phyloP scores from a whole-genome alignment of 2,329 filamentous ascomycete species.

The Elsinoe perseae region DNA sequence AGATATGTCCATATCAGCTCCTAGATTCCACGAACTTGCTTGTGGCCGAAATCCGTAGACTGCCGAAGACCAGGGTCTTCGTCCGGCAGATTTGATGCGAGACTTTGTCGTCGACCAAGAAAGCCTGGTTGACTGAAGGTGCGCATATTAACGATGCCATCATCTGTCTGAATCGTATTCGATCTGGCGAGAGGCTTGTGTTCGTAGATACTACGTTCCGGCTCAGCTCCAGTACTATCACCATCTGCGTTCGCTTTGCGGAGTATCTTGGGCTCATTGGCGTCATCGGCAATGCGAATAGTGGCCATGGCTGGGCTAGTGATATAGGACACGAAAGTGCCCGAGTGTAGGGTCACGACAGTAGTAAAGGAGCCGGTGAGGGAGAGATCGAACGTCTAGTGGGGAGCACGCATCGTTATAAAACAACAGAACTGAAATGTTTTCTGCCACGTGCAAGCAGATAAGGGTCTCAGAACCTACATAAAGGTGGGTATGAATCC shows the following conservation, averaged over 20 bases:
- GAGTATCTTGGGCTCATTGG: neutral
- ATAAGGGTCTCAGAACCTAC: neutral
- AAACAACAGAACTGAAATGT: neutral
- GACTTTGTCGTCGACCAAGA: neutral
- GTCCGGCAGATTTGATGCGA: neutral
- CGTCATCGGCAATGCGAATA: conserved; percentile 9
- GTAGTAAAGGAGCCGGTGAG: neutral
- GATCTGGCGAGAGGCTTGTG: neutral
- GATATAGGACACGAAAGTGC: neutral
- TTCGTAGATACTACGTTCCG: conserved; percentile 8
- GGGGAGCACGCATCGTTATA: too few species aligned
- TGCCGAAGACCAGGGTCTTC: conserved; percentile 24
- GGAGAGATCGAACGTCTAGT: neutral
- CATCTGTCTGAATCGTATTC: neutral
- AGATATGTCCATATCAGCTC: neutral
- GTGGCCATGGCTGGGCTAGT: neutral
- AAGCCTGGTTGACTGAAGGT: neutral
- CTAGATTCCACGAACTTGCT: conserved; percentile 15
- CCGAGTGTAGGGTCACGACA: neutral
- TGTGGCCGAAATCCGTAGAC: conserved; percentile 24
- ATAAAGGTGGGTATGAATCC: neutral
- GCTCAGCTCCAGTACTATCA: neutral
- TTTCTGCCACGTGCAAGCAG: neutral
- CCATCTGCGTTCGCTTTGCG: neutral
- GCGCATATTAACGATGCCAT: conserved; percentile 13